Base-by-base conservation (phyloP, 306 rosid genomes). In the Abrus precatorius region DNA sequence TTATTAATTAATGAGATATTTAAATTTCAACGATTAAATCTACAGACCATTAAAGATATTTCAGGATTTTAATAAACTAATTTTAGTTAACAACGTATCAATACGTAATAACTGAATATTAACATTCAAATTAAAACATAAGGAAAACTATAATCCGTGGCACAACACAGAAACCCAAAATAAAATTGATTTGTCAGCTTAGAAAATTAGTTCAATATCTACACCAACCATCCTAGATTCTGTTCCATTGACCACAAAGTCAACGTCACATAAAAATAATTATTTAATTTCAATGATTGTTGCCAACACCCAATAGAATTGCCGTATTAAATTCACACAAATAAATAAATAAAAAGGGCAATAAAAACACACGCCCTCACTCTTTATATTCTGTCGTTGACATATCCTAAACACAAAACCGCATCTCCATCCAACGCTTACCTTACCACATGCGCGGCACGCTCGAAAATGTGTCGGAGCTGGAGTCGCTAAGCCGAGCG, bases 161-260 rank as follows among this genome's bases (percentile, higher is more conserved):
- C 20, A 20, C 20, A 20, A 20, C 20, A 20, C 20, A 20, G 20
- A 20, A 20, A 20, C 20, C 20, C 20, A 20, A 38, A 43, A 43
- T 3, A 1, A 43, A 43, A 3, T 4, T 6, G 12, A 40, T 40
- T 32, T 3, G 67, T 61, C 44, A 61, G 44, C 44, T 5, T 11
- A 11, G 20, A 40, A n/a, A 2, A 7, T 64, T n/a, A 62, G 38
- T 36, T 64, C 3, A n/a, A 43, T 20, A 43, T 41, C 38, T 67
- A 9, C 9, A 67, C 72, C 72, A 43, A 67, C 72, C 72, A 28
- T 67, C 38, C 38, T 67, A 67, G 72, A 67, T 67, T 67, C 36
- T 7, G 49, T 20, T 40, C 50, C 38, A 54, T 67, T 67, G 72
- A 67, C 72, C 9, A 3, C 54, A 43, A 44, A 67, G 72, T 67